A percentile compares a stretch with the other conserved stretches of the same genome.
phyloP scores from a whole-genome alignment of 352 stramenopile genomes.

The Thalassiosira livingstoniorum region DNA sequence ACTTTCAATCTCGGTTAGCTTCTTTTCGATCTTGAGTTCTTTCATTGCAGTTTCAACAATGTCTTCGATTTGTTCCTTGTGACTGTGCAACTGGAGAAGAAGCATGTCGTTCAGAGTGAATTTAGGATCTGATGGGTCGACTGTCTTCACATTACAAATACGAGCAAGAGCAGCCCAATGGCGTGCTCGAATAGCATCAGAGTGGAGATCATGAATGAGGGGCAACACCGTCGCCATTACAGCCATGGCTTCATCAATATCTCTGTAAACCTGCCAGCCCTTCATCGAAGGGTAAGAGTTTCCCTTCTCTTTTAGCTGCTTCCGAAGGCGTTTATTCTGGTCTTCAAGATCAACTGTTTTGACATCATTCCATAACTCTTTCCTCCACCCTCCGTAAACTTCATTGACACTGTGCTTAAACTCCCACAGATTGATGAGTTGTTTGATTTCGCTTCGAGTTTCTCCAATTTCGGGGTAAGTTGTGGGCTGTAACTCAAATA shows the following conservation, averaged over 20 bases:
- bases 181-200: slow-evolving; percentile 92
- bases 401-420: slow-evolving; percentile 90
- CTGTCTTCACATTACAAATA: slow-evolving; percentile 93
- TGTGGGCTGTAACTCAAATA: slow-evolving; percentile 91
- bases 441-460: slow-evolving; percentile 89
- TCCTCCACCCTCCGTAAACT: slow-evolving; percentile 89
- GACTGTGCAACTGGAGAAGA: slow-evolving; percentile 90
- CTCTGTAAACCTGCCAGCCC: slow-evolving; percentile 93
- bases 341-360: slow-evolving; percentile 90
- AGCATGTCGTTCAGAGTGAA: slow-evolving; percentile 93
- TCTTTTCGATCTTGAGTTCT: slow-evolving; percentile 98
- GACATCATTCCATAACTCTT: slow-evolving; percentile 89
- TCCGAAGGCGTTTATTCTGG: slow-evolving; percentile 89
- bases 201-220: slow-evolving; percentile 95
- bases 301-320: slow-evolving; percentile 82
- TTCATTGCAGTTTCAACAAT: slow-evolving; percentile 94
- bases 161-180: slow-evolving; percentile 94
- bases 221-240: slow-evolving; percentile 93
- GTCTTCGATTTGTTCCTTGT: slow-evolving; percentile 94
- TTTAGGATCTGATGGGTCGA: slow-evolving; percentile 90
- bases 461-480: slow-evolving; percentile 86
- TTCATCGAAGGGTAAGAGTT: slow-evolving; percentile 85
- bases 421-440: slow-evolving; percentile 93
- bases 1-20: slow-evolving; percentile 92
- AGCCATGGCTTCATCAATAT: slow-evolving; percentile 90